Base-by-base conservation (phyloP, 768 basidiomycete species). In the Rhodotorula toruloides region DNA sequence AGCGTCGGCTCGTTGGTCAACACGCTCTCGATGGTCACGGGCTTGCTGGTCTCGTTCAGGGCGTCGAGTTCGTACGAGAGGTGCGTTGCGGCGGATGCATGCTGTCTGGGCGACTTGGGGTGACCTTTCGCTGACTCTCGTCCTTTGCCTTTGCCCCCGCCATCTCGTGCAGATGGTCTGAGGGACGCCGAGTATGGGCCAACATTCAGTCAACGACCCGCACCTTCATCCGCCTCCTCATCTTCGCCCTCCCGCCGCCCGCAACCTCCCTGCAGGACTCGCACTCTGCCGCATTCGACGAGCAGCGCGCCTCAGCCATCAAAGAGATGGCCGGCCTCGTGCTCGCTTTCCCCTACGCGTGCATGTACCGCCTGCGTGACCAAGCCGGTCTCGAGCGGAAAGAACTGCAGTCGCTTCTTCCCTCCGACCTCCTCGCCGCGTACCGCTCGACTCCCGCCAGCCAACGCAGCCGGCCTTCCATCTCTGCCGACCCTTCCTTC, bases 161-260 rank as follows among this genome's bases (percentile, higher is more conserved):
- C n/a, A n/a, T n/a, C n/a, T n/a, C n/a, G n/a, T n/a, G 17, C 58
- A 59, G 68, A 10, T 70, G 69, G 69, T 70, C 66, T 54, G 69
- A 70, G 37, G 69, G 69, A 13, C 61, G 69, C 1, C 56, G 69
- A 0, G 66, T 61, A 11, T 70, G 69, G 69, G 64, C 64, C 0
- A 27, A 53, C 42, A 37, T 70, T 25, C 61, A 63, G 39, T 27
- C 48, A 7, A 70, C 64, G 2, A 62, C 69, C 10, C 64, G 69
- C 27, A 70, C 53, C 48, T 37, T 66, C 49, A 54, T 70, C 27
- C 69, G 69, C 19, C 39, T 57, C 17, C 69, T 70, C 61, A 44
- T 61, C 40, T 66, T 64, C 27, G 44, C 68, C 5, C 47, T 70
- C 22, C 63, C 63, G 4, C 58, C 56, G 22, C 63, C 63, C 7